phyloP scores from a whole-genome alignment of 2,329 filamentous ascomycete genomes.

The Hypoxylon sp. region DNA sequence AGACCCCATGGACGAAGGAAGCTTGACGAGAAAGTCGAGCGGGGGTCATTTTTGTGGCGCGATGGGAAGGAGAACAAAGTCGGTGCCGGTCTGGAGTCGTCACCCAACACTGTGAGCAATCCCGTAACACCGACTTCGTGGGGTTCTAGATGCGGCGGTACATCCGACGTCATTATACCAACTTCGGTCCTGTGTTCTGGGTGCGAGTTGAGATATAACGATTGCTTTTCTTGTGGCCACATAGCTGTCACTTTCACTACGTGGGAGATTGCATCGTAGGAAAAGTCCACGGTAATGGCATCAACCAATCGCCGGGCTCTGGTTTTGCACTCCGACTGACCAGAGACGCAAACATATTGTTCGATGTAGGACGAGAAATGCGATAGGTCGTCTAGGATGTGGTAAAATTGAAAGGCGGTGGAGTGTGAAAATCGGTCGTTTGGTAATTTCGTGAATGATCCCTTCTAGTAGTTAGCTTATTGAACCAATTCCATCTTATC shows the following conservation, averaged over 20 bases:
- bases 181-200: conserved; percentile 74
- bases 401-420: conserved; percentile 75
- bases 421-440: conserved; percentile 66
- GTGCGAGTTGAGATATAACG: conserved; percentile 52
- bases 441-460: conserved; percentile 69
- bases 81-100: conserved; percentile 75
- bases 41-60: conserved; percentile 71
- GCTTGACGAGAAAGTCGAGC: conserved; percentile 64
- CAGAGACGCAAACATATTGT: conserved; percentile 49
- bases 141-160: conserved; percentile 64
- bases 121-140: conserved; percentile 83
- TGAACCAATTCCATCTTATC: no score
- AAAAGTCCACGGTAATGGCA: conserved; percentile 71
- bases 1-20: conserved; percentile 80
- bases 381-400: conserved; percentile 65
- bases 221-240: conserved; percentile 62
- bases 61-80: conserved; percentile 86
- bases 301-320: conserved; percentile 41
- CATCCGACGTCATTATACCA: conserved; percentile 76
- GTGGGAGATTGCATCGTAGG: conserved; percentile 73
- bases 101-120: conserved; percentile 78
- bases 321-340: conserved; percentile 38
- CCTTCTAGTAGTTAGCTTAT: no score
- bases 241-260: conserved; percentile 70
- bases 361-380: conserved; percentile 62